These are phyloP conservation scores for Eucalyptus decipiens DNA, from an alignment of 345 rosid genomes.

Conservation along the genomic window DNA sequence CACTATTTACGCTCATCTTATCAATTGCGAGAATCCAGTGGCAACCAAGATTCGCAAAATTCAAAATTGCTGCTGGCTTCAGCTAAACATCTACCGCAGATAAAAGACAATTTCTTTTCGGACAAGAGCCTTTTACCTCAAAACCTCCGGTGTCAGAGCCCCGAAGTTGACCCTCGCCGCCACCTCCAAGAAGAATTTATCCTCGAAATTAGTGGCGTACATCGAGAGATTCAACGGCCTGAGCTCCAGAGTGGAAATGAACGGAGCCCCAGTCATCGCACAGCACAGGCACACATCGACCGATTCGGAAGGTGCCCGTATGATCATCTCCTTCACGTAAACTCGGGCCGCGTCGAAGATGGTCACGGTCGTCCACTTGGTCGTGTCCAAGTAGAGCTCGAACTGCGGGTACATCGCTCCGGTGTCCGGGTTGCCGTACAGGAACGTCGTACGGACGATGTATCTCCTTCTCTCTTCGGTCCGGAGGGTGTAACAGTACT, in stretches of 20 bases:
- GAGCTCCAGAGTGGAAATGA: conserved; percentile 83
- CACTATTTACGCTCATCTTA: not conserved
- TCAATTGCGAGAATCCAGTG: not conserved
- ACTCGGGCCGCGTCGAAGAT: conserved; percentile 58
- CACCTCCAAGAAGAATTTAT: conserved; percentile 64
- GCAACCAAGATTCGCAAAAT: not conserved
- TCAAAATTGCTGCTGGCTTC: not conserved
- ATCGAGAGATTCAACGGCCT: conserved; percentile 80
- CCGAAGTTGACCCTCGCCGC: conserved; percentile 96
- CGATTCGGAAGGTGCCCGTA: conserved; percentile 68
- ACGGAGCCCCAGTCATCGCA: conserved; percentile 85
- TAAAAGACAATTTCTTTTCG: not conserved
- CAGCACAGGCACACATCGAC: conserved; percentile 84
- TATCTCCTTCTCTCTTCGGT: conserved; percentile 77
- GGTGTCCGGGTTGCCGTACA: conserved; percentile 39
- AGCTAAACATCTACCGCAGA: not conserved
- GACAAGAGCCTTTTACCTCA: conserved; percentile 31
- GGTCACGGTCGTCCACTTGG: conserved; percentile 83
- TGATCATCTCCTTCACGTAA: conserved; percentile 69
- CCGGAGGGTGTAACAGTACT: conserved; percentile 67
- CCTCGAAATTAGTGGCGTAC: conserved; percentile 90
- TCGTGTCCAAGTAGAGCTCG: conserved; percentile 75
- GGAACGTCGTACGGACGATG: conserved; percentile 85
- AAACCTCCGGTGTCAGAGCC: conserved; percentile 44
- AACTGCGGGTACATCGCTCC: conserved; percentile 79